Evolutionary conservation across 805 yeast species (phyloP).

Genomic region (Sporopachydermia quercuum): DNA sequence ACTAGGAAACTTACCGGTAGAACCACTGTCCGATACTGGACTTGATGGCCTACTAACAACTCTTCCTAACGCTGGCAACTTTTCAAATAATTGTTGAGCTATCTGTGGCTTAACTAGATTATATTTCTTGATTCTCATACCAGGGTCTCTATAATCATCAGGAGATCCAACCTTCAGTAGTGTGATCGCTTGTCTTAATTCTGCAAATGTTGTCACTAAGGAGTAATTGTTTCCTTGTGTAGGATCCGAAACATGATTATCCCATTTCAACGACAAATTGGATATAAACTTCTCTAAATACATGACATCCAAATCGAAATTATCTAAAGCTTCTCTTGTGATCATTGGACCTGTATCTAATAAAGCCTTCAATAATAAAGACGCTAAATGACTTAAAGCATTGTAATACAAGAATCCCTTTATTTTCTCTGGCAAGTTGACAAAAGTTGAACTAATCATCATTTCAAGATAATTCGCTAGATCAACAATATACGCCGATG

Average conservation of each 20-base stretch:
- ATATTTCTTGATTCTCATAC: conserved; percentile 45
- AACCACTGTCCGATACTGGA: neutral
- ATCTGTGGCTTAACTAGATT: conserved; percentile 63
- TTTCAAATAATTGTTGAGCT: conserved; percentile 46
- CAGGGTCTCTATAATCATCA: conserved; percentile 46
- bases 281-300: conserved; percentile 46
- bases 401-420: conserved; percentile 70
- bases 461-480: conserved; percentile 75
- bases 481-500: conserved; percentile 65
- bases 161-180: conserved; percentile 48
- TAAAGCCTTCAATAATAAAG: conserved; percentile 48
- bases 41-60: neutral
- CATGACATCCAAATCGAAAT: conserved; percentile 68
- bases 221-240: conserved; percentile 13
- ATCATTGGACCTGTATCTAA: conserved; percentile 34
- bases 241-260: conserved; percentile 8
- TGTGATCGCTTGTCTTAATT: conserved; percentile 67
- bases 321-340: conserved; percentile 46
- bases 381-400: conserved; percentile 74
- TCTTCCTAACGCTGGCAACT: conserved; percentile 15
- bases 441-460: conserved; percentile 72
- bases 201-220: conserved; percentile 59
- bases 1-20: neutral
- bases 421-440: conserved; percentile 64
- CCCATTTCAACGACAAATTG: conserved; percentile 15